These are phyloP conservation scores for Themeda triandra DNA, from an alignment of 176 grass and related monocot species.

Conservation along the genomic window DNA sequence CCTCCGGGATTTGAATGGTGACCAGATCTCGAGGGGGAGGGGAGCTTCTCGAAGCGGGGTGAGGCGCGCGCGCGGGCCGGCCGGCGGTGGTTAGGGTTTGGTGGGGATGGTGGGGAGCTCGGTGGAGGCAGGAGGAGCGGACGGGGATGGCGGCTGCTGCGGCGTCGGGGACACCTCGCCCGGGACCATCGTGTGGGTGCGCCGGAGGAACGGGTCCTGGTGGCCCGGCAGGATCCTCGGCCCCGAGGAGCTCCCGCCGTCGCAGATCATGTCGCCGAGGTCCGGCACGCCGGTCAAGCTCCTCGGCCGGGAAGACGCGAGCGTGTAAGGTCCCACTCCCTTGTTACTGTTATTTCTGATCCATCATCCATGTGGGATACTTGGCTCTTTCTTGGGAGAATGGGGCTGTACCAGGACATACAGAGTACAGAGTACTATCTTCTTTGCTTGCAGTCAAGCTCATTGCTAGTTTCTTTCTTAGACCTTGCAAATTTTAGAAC, in stretches of 20 bases:
- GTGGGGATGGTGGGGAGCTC: conserved; percentile 51
- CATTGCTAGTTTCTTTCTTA: conserved; percentile 4
- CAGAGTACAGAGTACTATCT: background rate
- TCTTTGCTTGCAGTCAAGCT: conserved; percentile 15
- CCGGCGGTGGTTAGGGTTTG: conserved; percentile 38
- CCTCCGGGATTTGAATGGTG: conserved; percentile 61
- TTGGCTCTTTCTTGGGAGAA: conserved; percentile 16
- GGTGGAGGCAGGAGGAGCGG: conserved; percentile 53
- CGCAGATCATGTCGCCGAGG: conserved; percentile 95
- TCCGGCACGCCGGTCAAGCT: conserved; percentile 98
- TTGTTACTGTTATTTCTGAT: background rate
- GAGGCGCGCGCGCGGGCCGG: conserved; percentile 27
- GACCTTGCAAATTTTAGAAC: background rate
- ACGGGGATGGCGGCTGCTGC: conserved; percentile 45
- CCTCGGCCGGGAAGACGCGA: conserved; percentile 94
- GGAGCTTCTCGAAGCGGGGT: conserved; percentile 48
- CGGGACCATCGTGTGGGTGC: conserved; percentile 97
- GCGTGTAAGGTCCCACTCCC: conserved; percentile 67
- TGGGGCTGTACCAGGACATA: too few species aligned
- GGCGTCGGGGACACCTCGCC: conserved; percentile 67
- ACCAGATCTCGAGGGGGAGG: conserved; percentile 47
- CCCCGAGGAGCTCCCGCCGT: conserved; percentile 74
- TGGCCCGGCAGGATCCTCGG: conserved; percentile 97
- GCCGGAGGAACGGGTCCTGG: conserved; percentile 97
- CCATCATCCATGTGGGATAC: conserved; percentile 11